A percentile compares a stretch with the other conserved stretches of the same genome.
These are phyloP conservation scores for Taphrina flavorubra DNA, from an alignment of 1,139 yeast species.

Conservation along the genomic window DNA sequence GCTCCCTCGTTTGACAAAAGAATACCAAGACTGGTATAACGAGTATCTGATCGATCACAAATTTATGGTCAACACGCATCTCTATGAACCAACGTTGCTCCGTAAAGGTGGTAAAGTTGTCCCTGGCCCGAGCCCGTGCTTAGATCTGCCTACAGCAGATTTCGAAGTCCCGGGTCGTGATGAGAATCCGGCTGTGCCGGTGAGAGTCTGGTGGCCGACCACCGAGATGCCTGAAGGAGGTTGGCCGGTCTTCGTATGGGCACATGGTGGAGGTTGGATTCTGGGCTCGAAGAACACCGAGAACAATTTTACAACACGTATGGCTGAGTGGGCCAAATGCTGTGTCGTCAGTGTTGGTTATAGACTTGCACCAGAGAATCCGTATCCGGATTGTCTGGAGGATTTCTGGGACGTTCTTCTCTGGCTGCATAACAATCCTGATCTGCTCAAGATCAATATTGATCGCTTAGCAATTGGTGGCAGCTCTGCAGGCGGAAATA, in stretches of 20 bases:
- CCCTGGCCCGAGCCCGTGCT: conserved; percentile 32
- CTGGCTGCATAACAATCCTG: conserved; percentile 47
- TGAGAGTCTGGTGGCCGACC: conserved; percentile 56
- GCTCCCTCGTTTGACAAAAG: conserved; percentile 27
- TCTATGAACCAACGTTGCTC: conserved; percentile 33
- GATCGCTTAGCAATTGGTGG: conserved; percentile 57
- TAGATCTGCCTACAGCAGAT: conserved; percentile 32
- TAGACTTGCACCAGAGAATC: conserved; percentile 58
- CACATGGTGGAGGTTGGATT: conserved; percentile 61
- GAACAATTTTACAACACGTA: conserved; percentile 57
- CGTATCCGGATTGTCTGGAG: conserved; percentile 59
- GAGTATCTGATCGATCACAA: conserved; percentile 40
- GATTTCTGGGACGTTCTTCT: conserved; percentile 54
- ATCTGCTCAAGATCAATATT: conserved; percentile 51
- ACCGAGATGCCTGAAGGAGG: conserved; percentile 55
- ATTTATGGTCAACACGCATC: conserved; percentile 38
- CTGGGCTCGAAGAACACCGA: conserved; percentile 58
- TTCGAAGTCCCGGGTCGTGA: conserved; percentile 32
- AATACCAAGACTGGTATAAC: conserved; percentile 34
- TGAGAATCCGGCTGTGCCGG: conserved; percentile 49
- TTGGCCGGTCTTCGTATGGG: conserved; percentile 59
- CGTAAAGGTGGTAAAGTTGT: conserved; percentile 32
- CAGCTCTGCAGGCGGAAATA: conserved; percentile 60
- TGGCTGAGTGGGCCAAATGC: conserved; percentile 53
- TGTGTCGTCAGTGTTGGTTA: conserved; percentile 54